Conservation (phyloP, 2,329 filamentous ascomycete species). For the Malbranchea cinnamomea region DNA sequence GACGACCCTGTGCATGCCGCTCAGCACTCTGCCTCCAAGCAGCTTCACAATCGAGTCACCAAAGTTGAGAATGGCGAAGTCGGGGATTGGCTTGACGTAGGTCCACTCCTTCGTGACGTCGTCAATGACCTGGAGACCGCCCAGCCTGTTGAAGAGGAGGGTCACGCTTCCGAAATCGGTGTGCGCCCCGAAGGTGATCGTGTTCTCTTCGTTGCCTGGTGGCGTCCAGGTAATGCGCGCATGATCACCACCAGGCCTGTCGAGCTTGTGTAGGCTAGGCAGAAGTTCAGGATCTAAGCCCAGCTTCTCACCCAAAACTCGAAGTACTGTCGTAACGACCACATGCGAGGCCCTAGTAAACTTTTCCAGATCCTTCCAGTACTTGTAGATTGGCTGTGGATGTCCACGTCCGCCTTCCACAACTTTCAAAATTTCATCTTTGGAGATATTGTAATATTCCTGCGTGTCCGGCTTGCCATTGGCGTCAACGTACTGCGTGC, state of each 20-base stretch:
- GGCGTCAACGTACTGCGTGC: conserved; percentile 32
- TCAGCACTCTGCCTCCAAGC: conserved; percentile 26
- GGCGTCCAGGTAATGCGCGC: conserved; percentile 39
- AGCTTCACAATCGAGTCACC: conserved; percentile 32
- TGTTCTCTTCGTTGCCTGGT: conserved; percentile 29
- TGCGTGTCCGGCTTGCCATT: conserved; percentile 36
- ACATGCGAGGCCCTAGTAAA: conserved; percentile 33
- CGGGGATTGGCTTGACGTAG: conserved; percentile 37
- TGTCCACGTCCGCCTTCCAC: no score
- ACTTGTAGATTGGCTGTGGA: conserved; percentile 23
- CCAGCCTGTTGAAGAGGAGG: conserved; percentile 41
- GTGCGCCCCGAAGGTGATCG: conserved; percentile 36
- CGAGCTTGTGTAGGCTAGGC: conserved; percentile 31
- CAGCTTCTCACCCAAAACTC: conserved; percentile 31
- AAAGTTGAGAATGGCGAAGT: conserved; percentile 31
- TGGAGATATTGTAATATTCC: conserved; percentile 42
- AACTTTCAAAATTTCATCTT: conserved; percentile 36
- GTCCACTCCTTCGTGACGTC: conserved; percentile 34
- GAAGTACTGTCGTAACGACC: conserved; percentile 31
- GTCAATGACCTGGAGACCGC: conserved; percentile 37
- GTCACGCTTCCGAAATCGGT: conserved; percentile 44
- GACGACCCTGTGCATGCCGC: conserved; percentile 36
- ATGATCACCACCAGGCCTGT: conserved; percentile 34
- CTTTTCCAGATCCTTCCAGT: conserved; percentile 23
- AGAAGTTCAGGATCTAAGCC: conserved; percentile 28